A percentile compares a stretch with the other conserved stretches of the same genome.
Conservation (phyloP, 1,284 basidiomycete species). For the Mycena sp. region DNA sequence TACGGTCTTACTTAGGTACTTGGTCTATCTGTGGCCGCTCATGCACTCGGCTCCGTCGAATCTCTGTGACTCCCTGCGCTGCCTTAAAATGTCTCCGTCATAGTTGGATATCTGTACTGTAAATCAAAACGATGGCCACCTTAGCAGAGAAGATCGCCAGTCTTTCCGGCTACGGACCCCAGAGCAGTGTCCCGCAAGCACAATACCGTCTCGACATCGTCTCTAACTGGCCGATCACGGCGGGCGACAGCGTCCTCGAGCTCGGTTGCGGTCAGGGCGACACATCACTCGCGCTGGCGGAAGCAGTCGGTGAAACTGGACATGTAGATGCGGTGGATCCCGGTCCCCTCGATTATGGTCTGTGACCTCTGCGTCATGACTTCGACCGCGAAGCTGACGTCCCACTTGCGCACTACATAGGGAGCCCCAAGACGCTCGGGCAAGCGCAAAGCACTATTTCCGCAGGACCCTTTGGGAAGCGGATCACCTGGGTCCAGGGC, state of each 20-base stretch:
- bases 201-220: conserved; percentile 49
- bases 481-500: conserved; percentile 48
- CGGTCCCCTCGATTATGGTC: conserved; percentile 47
- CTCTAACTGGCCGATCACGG: conserved; percentile 42
- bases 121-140: too few relatives aligned
- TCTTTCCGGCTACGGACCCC: conserved; percentile 29
- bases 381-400: background rate
- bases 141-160: conserved; percentile 21
- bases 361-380: background rate
- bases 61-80: too few relatives aligned
- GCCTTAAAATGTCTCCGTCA: too few relatives aligned
- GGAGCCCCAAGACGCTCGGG: conserved; percentile 49
- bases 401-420: conserved; percentile 34
- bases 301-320: conserved; percentile 47
- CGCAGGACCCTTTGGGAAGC: conserved; percentile 43
- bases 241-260: conserved; percentile 48
- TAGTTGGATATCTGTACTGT: too few relatives aligned
- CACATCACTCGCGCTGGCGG: conserved; percentile 49
- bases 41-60: too few relatives aligned
- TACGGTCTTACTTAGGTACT: too few relatives aligned
- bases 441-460: conserved; percentile 50
- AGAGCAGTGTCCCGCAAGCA: conserved; percentile 25
- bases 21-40: too few relatives aligned
- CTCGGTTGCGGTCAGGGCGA: conserved; percentile 57
- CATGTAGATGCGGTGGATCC: conserved; percentile 54